Base-by-base conservation (phyloP, 352 stramenopile genomes). In the Poterioochromonas sp. region DNA sequence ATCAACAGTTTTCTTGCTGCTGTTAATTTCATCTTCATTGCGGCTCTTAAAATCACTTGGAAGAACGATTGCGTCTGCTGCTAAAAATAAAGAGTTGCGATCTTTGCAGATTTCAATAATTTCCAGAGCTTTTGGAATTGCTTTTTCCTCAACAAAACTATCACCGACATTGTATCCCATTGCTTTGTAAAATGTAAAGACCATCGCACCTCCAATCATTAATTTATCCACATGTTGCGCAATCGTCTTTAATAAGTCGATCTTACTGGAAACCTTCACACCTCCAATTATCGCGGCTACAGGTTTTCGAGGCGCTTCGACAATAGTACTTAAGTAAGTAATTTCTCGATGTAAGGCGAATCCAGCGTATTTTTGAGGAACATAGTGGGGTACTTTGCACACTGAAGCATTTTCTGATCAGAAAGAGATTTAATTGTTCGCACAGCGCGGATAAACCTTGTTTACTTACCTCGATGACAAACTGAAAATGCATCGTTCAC, bases 381-480 rank as follows among this genome's bases (percentile, higher is more conserved):
- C 44, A 53, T 20, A 53, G 8, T 53, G 44, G 20, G 44, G 8
- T 53, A 53, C 44, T 20, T 20, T 20, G 44, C 20, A 53, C 8
- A 20, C 20, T 53, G 44, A 53, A 20, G 44, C 44, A 53, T 53
- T 8, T 8, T 8, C 44, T 53, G 20, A 20, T 20, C 20, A 20
- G 44, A 53, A 20, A 53, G 20, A 53, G 44, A n/a, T n/a, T n/a
- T n/a, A n/a, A n/a, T n/a, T n/a, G n/a, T n/a, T n/a, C n/a, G n/a
- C n/a, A n/a, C n/a, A n/a, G n/a, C n/a, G n/a, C n/a, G n/a, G n/a
- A n/a, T n/a, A n/a, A n/a, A n/a, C n/a, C n/a, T n/a, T n/a, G n/a
- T n/a, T n/a, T n/a, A 69, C 60, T 69, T 18, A 69, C 60, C 60
- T 69, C 26, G 8, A 41, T 69, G 60, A 41, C 60, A 41, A 22